Evolutionary conservation across 768 basidiomycete species (phyloP), one percentile per base, ranked within the genome.

Genomic region (Fomitopsis serialis): DNA sequence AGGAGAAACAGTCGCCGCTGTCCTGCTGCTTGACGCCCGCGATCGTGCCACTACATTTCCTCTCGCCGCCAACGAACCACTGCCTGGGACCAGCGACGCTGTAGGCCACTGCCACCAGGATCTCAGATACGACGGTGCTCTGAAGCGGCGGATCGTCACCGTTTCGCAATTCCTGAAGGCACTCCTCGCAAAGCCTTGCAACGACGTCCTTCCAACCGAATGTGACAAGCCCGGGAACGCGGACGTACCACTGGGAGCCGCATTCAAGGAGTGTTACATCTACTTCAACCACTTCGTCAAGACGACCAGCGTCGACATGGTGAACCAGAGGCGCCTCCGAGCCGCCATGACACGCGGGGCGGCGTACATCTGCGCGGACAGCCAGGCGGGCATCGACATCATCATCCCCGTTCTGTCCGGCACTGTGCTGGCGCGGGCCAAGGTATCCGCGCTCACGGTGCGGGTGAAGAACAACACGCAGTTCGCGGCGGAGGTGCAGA

Each of bases 211-310:
- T 11, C 29, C 29, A 6, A 11, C 29, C 6, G 29, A 32, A 11
- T 32, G 29, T 32, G 6, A 56, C 5, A 45, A 10, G 21, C 17
- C n/a, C 43, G 21, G 47, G 32, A 27, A 15, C 35, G 44, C 47
- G 11, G 15, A 24, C 9, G 25, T 1, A 43, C 37, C 46, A 3
- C 55, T 67, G 24, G 44, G 12, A 22, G 50, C 54, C 0, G 61
- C 55, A 12, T 68, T 69, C 54, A 42, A 23, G 5, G 47, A 61
- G 8, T 48, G 56, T 4, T 42, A 36, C 2, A 58, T 68, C 40
- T 61, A 68, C 53, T 69, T 69, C 61, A 70, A 61, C 48, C 67
- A 70, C 53, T 66, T 68, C 46, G 57, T 70, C 59, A 67, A 67
- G 50, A 53, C 64, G 27, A 29, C 60, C 27, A 55, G 67, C 29